Conservation (phyloP, 352 stramenopile genomes). For the Pythium utonaiense region DNA sequence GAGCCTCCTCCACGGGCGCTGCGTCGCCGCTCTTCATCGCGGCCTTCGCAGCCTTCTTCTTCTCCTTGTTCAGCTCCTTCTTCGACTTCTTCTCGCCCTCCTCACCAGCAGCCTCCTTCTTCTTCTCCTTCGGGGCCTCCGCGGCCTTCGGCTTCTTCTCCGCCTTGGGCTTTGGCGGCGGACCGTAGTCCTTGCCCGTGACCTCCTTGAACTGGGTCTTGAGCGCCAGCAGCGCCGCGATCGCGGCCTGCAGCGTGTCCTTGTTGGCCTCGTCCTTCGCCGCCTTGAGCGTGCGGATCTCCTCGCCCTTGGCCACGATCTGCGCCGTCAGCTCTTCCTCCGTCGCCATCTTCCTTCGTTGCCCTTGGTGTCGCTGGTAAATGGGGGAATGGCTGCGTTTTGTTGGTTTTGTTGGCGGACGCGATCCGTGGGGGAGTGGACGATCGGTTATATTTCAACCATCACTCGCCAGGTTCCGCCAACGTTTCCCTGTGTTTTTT, state of each 20-base stretch:
- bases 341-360: conserved; percentile 25
- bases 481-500: not conserved
- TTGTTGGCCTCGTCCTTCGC: conserved; percentile 48
- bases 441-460: not conserved
- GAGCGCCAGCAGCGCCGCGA: conserved; percentile 60
- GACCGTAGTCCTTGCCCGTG: conserved; percentile 68
- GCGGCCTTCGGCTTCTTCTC: conserved; percentile 43
- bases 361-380: not conserved
- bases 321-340: conserved; percentile 52
- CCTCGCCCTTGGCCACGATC: conserved; percentile 64
- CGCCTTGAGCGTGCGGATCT: conserved; percentile 71
- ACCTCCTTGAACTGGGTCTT: conserved; percentile 76
- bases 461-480: not conserved
- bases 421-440: not conserved
- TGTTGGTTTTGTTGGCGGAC: not conserved
- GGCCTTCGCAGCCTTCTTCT: conserved; percentile 81
- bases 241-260: conserved; percentile 42
- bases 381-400: conserved; percentile 2
- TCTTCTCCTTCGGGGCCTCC: not conserved
- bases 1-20: conserved; percentile 25
- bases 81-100: conserved; percentile 76
- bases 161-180: conserved; percentile 62
- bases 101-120: conserved; percentile 18
- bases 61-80: conserved; percentile 88
- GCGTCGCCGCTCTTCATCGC: conserved; percentile 54